Percentiles rank a stretch among this genome's conserved stretches.
These are phyloP conservation scores for Stipa capillata DNA, from an alignment of 176 grass and related monocot species.

Conservation along the genomic window DNA sequence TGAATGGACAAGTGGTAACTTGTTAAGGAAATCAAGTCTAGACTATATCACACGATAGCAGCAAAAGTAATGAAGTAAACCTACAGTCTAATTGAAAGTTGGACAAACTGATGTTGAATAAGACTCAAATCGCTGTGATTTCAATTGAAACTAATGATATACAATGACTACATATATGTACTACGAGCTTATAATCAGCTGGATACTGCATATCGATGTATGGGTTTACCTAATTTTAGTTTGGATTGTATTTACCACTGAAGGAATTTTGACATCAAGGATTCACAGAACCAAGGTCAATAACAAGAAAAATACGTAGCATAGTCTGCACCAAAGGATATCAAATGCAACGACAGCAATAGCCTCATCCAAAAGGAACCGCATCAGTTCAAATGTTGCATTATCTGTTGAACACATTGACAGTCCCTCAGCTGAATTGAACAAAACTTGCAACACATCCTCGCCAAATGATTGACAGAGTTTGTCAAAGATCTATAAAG, in stretches of 20 bases:
- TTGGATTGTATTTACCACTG: not conserved
- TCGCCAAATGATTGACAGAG: conserved; percentile 99
- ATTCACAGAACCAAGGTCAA: not conserved
- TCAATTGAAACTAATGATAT: not conserved
- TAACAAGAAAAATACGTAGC: conserved; percentile 7
- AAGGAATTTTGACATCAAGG: not conserved
- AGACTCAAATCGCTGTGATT: not conserved
- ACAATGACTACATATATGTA: not conserved
- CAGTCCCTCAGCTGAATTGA: conserved; percentile 91
- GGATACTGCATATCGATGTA: not conserved
- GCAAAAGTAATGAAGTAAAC: not conserved
- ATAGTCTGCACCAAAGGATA: conserved; percentile 59
- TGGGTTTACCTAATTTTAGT: not conserved
- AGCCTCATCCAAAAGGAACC: conserved; percentile 72
- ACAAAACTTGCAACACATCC: conserved; percentile 94
- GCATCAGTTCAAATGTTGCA: conserved; percentile 61
- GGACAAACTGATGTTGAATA: not conserved
- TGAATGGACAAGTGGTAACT: conserved; percentile 81
- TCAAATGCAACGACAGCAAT: conserved; percentile 92
- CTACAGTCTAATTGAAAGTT: not conserved
- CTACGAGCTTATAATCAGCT: not conserved
- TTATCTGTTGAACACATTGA: conserved; percentile 67
- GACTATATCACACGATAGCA: conserved; percentile 3
- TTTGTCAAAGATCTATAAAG: conserved; percentile 88
- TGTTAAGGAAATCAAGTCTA: conserved; percentile 60